Conservation (phyloP, 257 asterid species). For the Przewalskia tangutica region DNA sequence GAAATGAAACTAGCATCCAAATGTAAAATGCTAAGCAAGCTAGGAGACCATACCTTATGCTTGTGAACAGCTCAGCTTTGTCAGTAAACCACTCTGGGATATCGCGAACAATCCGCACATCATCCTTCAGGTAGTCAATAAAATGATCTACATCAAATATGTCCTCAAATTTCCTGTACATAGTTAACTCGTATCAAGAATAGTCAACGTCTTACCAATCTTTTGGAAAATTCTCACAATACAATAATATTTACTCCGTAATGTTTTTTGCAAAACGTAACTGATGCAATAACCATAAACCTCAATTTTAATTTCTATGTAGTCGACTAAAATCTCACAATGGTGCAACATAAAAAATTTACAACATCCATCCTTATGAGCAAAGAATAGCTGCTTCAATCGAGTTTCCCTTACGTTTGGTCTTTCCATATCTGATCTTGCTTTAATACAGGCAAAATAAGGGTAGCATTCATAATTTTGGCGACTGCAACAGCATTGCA, state of each 20-base stretch:
- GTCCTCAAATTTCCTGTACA: slow-evolving; percentile 91
- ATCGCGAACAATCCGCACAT: slow-evolving; percentile 84
- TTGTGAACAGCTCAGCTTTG: slow-evolving; percentile 81
- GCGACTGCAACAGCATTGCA: slow-evolving; percentile 99
- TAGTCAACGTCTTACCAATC: not conserved
- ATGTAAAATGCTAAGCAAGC: not conserved
- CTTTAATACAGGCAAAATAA: slow-evolving; percentile 91
- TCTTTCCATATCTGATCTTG: slow-evolving; percentile 99
- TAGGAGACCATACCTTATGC: slow-evolving; percentile 54
- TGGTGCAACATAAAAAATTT: not conserved
- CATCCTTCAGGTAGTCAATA: slow-evolving; percentile 82
- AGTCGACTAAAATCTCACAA: not conserved
- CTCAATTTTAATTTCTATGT: not conserved
- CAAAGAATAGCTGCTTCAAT: slow-evolving; percentile 4
- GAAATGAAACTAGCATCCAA: slow-evolving; percentile 6
- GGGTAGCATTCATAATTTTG: slow-evolving; percentile 92
- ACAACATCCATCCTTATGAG: not conserved
- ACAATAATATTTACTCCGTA: not conserved
- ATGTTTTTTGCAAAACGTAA: not conserved
- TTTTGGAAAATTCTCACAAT: not conserved
- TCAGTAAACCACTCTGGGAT: slow-evolving; percentile 99
- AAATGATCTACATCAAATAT: slow-evolving; percentile 96
- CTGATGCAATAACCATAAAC: not conserved
- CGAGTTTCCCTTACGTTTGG: slow-evolving; percentile 75
- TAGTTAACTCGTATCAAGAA: not conserved